These are phyloP conservation scores for Asterochloris erici DNA, from an alignment of 139 green algal species.

Conservation along the genomic window DNA sequence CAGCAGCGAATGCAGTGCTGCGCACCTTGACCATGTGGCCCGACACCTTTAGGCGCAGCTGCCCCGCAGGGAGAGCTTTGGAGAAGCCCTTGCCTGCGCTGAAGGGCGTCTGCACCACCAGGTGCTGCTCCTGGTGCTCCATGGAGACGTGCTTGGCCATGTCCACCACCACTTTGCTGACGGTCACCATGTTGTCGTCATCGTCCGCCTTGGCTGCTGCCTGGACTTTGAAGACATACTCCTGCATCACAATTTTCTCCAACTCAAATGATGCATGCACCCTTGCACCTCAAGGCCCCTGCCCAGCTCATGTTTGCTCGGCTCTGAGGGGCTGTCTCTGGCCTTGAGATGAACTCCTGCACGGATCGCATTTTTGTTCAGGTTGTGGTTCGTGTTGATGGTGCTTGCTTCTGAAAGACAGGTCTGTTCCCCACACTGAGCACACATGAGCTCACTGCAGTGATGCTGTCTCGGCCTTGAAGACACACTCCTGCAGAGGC, in stretches of 20 bases:
- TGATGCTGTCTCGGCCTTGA: constrained; percentile 13
- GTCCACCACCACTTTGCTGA: constrained; percentile 6
- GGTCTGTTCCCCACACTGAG: too few species aligned
- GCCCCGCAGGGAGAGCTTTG: constrained; percentile 7
- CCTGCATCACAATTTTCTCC: background rate
- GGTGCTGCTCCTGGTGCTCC: constrained; percentile 14
- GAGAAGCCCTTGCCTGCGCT: background rate
- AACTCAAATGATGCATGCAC: too few species aligned
- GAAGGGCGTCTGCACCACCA: constrained; percentile 18
- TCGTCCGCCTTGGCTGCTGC: background rate
- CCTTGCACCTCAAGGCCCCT: too few species aligned
- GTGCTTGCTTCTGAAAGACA: too few species aligned
- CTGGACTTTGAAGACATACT: constrained; percentile 3
- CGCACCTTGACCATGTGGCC: constrained; percentile 13
- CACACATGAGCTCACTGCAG: background rate
- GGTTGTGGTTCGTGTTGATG: too few species aligned
- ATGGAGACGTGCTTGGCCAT: constrained; percentile 5
- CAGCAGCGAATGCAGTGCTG: background rate
- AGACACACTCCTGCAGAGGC: constrained; percentile 13
- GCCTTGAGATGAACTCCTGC: too few species aligned
- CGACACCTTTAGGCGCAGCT: constrained; percentile 15
- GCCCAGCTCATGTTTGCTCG: too few species aligned
- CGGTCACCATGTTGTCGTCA: constrained; percentile 2
- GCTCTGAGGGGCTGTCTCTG: too few species aligned
- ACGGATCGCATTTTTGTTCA: too few species aligned